A percentile compares a stretch with the other conserved stretches of the same genome.
Evolutionary conservation across 805 yeast species (phyloP).

Genomic region (Ogataea nitratoaversa): DNA sequence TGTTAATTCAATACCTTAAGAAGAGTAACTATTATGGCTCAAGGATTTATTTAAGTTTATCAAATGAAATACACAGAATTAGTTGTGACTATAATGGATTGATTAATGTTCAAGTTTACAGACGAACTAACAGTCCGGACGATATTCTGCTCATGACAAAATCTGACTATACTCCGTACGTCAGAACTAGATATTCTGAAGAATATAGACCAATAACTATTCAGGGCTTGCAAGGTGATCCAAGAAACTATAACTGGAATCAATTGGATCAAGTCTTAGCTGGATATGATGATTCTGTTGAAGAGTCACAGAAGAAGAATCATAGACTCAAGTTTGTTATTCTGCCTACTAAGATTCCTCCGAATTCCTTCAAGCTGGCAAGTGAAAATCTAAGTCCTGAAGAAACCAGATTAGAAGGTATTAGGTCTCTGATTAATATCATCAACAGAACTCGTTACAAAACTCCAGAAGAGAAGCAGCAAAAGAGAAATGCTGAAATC

Average conservation of each 20-base stretch:
- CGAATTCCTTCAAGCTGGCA: conserved; percentile 37
- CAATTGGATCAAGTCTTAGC: conserved; percentile 87
- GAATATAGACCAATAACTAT: conserved; percentile 55
- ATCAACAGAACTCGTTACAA: conserved; percentile 55
- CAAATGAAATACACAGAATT: conserved; percentile 82
- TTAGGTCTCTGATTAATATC: conserved; percentile 59
- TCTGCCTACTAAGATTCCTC: conserved; percentile 70
- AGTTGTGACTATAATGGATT: conserved; percentile 67
- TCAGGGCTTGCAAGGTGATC: conserved; percentile 49
- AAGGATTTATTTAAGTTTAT: conserved; percentile 69
- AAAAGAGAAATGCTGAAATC: conserved; percentile 40
- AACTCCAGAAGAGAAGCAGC: conserved; percentile 38
- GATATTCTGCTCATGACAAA: conserved; percentile 23
- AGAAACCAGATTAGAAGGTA: conserved; percentile 89
- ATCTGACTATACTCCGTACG: conserved; percentile 44
- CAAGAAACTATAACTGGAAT: conserved; percentile 77
- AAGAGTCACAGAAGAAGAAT: conserved; percentile 47
- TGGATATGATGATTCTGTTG: conserved; percentile 76
- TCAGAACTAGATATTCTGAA: conserved; percentile 76
- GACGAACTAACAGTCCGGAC: conserved; percentile 30
- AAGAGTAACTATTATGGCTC: conserved; percentile 44
- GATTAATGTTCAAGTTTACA: conserved; percentile 75
- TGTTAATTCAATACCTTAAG: conserved; percentile 53
- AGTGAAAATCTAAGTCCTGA: conserved; percentile 71
- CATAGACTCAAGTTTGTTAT: conserved; percentile 81